Base-by-base conservation (phyloP, 2,329 filamentous ascomycete genomes). In the Pezicula neosporulosa region DNA sequence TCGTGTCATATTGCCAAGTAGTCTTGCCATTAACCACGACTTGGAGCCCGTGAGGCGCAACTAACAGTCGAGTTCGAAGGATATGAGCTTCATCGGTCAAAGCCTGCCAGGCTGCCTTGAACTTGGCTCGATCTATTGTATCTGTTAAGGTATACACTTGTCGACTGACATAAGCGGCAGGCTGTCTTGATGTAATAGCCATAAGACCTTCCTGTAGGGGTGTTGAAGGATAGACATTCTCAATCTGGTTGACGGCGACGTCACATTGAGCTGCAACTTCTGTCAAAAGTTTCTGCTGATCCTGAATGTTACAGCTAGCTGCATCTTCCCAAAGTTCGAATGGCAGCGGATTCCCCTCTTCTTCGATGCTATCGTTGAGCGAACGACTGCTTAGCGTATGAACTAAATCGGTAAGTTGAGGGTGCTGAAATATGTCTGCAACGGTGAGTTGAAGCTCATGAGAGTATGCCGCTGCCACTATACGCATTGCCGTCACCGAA, bases 181-280 rank as follows among this genome's bases (percentile, higher is more conserved):
- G 21, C n/a, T 67, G 59, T 39, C 42, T 44, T 30, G 19, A 24
- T 13, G 42, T 44, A 28, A 44, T 44, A 28, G 42, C 42, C 42
- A 44, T 44, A 15, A 44, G 42, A 28, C 42, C 42, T 30, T 44
- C 42, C n/a, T 44, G 42, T 44, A 44, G 13, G 27, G 42, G 42
- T n/a, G 42, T 44, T 30, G 18, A 28, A 4, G 42, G 42, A 33
- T 44, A 44, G 13, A 44, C 28, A 28, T 44, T 24, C 27, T 44
- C 42, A 44, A 44, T 44, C 19, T 44, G 36, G 27, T 35, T 44
- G 33, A 44, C 42, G 9, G 2, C 10, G 21, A 44, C 42, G 21
- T 24, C 42, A 44, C 42, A 44, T 44, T 44, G 42, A 10, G 21
- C n/a, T 28, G 42, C 42, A 44, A 44, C 21, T 44, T 44, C 21